Conservation (phyloP, 768 basidiomycete genomes). For the Rhodotorula toruloides region DNA sequence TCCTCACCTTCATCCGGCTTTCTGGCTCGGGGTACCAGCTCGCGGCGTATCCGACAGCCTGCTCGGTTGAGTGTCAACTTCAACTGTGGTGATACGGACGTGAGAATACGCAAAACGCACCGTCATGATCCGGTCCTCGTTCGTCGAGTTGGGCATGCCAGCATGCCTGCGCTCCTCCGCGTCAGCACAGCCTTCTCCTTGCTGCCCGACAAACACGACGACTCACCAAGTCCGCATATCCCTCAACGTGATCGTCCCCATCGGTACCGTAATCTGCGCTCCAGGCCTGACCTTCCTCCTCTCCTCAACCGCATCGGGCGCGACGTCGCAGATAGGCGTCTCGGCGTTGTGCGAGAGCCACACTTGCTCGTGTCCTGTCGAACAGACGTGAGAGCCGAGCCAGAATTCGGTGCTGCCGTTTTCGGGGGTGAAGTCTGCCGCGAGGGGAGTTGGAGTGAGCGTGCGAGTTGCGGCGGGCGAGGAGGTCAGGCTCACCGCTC, state of each 20-base stretch:
- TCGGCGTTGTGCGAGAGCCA: neutral
- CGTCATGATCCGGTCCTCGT: constrained; percentile 25
- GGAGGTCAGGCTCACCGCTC: neutral
- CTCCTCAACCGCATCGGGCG: neutral
- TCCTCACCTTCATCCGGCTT: neutral
- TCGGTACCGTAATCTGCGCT: constrained; percentile 4
- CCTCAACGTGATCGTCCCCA: constrained; percentile 4
- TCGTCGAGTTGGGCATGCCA: constrained; percentile 20
- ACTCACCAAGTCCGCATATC: constrained; percentile 11
- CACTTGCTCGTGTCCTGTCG: neutral
- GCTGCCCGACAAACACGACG: neutral
- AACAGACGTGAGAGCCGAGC: constrained; percentile 4
- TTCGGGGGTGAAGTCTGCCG: constrained; percentile 12
- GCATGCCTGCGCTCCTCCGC: neutral
- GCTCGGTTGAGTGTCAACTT: too few species aligned
- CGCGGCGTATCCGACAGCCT: constrained; percentile 6
- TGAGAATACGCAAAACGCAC: too few species aligned
- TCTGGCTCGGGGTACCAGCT: constrained; percentile 9
- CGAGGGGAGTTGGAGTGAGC: neutral
- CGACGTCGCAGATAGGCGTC: constrained; percentile 12
- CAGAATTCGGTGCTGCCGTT: constrained; percentile 22
- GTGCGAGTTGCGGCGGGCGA: neutral
- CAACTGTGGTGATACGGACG: too few species aligned
- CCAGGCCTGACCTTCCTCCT: neutral
- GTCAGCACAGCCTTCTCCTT: too few species aligned